These are phyloP conservation scores for Candida suzukii DNA, from an alignment of 805 yeast genomes.

Conservation along the genomic window DNA sequence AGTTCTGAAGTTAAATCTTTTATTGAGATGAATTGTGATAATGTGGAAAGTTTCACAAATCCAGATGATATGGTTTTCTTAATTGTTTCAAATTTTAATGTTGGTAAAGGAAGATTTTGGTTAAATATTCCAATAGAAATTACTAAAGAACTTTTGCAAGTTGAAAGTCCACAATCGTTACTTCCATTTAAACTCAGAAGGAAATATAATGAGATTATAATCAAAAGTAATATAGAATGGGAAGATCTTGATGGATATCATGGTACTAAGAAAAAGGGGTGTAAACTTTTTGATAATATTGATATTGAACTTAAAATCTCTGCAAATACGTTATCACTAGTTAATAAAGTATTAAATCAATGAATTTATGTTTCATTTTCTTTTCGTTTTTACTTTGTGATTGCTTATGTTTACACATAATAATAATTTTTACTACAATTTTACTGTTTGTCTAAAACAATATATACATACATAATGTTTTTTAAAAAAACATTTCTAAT, in stretches of 20 bases:
- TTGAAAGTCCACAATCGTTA: no score
- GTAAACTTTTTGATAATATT: conserved; percentile 38
- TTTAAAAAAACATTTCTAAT: no score
- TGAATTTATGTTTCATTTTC: no score
- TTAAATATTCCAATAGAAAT: conserved; percentile 1
- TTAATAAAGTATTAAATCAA: no score
- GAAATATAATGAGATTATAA: background rate
- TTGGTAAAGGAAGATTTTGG: conserved; percentile 2
- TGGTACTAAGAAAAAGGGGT: conserved; percentile 53
- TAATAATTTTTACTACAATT: no score
- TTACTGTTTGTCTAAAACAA: no score
- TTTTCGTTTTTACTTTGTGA: no score
- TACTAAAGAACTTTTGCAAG: background rate
- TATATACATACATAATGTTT: no score
- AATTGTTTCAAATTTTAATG: background rate
- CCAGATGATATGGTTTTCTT: background rate
- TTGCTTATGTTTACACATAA: no score
- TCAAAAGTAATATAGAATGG: conserved; percentile 25
- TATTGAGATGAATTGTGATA: background rate
- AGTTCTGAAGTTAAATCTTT: no score
- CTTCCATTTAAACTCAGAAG: no score
- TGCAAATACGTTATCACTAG: background rate
- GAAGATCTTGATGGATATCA: conserved; percentile 58
- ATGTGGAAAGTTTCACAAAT: no score
- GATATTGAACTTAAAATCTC: background rate